A percentile compares a stretch with the other conserved stretches of the same genome.
phyloP scores from a whole-genome alignment of 805 yeast genomes.

The Teunomyces stri region DNA sequence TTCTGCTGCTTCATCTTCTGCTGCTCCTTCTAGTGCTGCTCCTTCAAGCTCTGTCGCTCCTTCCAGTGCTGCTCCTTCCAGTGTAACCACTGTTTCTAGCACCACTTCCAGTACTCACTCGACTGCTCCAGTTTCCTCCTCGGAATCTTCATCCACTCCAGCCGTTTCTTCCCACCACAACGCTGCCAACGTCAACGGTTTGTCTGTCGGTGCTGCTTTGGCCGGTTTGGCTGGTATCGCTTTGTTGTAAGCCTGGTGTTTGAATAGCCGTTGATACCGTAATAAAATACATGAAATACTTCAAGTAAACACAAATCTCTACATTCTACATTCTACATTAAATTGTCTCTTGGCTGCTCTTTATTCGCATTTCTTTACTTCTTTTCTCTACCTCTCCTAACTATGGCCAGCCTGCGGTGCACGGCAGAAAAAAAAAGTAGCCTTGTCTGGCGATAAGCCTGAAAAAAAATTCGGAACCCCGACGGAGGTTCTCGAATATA shows the following conservation, averaged over 20 bases:
- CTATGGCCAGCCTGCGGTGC: too few species aligned
- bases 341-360: too few species aligned
- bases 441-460: too few species aligned
- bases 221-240: constrained; percentile 24
- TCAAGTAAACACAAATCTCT: too few species aligned
- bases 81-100: background rate
- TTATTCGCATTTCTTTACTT: too few species aligned
- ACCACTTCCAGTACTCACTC: background rate
- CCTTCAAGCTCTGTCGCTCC: background rate
- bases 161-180: constrained; percentile 8
- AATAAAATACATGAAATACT: background rate
- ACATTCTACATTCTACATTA: background rate
- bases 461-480: background rate
- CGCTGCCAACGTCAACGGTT: constrained; percentile 18
- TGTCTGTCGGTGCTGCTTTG: constrained; percentile 25
- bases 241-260: constrained; percentile 13
- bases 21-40: constrained; percentile 3
- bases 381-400: too few species aligned
- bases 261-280: constrained; percentile 1
- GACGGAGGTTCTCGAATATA: background rate
- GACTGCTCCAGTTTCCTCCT: background rate
- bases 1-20: constrained; percentile 7
- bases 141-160: constrained; percentile 4
- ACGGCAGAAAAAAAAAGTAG: too few species aligned
- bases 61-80: background rate